Evolutionary conservation across 306 rosid genomes (phyloP), one percentile per base, ranked within the genome.

Genomic region (Cicer bijugum): DNA sequence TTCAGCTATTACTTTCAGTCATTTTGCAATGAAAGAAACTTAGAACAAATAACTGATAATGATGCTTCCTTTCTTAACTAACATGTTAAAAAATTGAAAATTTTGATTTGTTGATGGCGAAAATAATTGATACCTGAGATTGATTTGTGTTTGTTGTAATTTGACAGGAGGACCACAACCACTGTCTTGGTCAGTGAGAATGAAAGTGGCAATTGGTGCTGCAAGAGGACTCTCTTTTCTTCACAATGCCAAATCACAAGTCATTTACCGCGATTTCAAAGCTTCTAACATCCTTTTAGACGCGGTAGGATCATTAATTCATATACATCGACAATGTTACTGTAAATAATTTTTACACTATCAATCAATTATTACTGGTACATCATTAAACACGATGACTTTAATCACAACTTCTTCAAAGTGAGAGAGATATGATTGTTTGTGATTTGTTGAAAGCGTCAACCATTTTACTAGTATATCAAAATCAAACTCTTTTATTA

Each of bases 241-340:
- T 71, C 99, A 94, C 9, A 96, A 94, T 19, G 99, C 97, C 5
- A 65, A 94, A 82, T 78, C 95, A 17, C 99, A 87, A 81, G 97
- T 91, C 84, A 94, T 94, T 72, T 94, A 91, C 80, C 99, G 99
- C 0, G 97, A 94, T 84, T 89, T 94, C n/a, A 94, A 94, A 80
- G 95, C 99, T 69, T 89, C 99, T 4, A 94, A 94, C 71, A 94
- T 94, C 82, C 86, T 94, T 43, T 85, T 94, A 16, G 99, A 94
- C 50, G 89, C 91, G 2, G 99, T 94, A 89, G 70, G 90, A 59
- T 61, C 39, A 56, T 12, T 59, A 59, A 2, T 59, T 23, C 33
- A 23, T 23, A 23, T 23, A 23, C 33, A 23, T 23, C 0, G 33
- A 23, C 33, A 23, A 0, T 23, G 4, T 23, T 23, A 23, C 33